Evolutionary conservation across 331 rosid genomes (phyloP).

Genomic region (Saraca asoca): DNA sequence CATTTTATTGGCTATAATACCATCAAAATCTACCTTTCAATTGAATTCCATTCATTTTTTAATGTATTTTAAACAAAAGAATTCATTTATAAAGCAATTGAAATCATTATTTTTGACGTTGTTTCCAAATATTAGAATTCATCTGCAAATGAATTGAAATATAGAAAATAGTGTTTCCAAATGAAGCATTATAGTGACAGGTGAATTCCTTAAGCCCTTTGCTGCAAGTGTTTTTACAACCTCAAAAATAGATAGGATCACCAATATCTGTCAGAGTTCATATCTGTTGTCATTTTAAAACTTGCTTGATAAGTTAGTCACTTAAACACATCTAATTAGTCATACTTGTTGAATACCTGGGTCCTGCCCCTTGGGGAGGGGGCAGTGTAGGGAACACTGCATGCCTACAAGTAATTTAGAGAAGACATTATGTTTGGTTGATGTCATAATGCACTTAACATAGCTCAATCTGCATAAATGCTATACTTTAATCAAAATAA

Average conservation of each 20-base stretch:
- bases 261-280: neutral
- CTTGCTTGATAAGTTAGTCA: neutral
- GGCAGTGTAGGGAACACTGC: conserved; percentile 6
- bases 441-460: neutral
- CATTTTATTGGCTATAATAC: no score
- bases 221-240: neutral
- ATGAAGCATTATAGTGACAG: neutral
- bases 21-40: no score
- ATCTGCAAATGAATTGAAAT: no score
- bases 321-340: neutral
- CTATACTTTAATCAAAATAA: neutral
- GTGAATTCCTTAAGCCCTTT: conserved; percentile 1
- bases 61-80: no score
- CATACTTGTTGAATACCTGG: neutral
- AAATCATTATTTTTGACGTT: no score
- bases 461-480: conserved; percentile 1
- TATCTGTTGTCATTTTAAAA: neutral
- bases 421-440: neutral
- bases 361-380: neutral
- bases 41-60: no score
- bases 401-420: conserved; percentile 8
- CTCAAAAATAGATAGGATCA: neutral
- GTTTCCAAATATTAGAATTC: no score
- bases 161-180: no score
- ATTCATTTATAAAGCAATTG: no score